These are phyloP conservation scores for Paulownia fortunei DNA, from an alignment of 257 asterid species.

Conservation along the genomic window DNA sequence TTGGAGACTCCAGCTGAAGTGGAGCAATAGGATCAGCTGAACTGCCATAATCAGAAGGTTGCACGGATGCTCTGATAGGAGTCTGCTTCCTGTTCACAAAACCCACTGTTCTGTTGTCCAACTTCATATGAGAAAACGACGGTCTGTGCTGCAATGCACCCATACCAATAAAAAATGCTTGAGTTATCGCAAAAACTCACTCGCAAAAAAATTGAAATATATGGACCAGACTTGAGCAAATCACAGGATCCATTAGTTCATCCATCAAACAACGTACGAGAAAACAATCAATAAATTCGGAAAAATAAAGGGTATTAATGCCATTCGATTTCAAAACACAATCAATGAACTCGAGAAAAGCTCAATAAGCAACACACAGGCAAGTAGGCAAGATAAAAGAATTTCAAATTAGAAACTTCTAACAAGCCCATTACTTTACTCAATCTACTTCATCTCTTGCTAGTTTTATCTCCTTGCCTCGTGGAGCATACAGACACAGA, in stretches of 20 bases:
- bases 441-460: background rate
- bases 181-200: background rate
- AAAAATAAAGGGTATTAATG: too few relatives aligned
- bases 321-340: background rate
- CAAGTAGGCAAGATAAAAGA: background rate
- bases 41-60: conserved; percentile 64
- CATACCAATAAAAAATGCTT: conserved; percentile 23
- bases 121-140: conserved; percentile 44
- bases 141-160: conserved; percentile 48
- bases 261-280: background rate
- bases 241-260: background rate
- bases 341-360: background rate
- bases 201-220: background rate
- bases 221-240: background rate
- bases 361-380: background rate
- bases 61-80: conserved; percentile 53
- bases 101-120: conserved; percentile 44
- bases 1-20: conserved; percentile 91
- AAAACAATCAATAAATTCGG: background rate
- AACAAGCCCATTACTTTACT: background rate
- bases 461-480: background rate
- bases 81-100: conserved; percentile 43
- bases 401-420: background rate
- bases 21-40: conserved; percentile 79
- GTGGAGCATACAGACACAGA: background rate